phyloP scores from a whole-genome alignment of 495 filamentous ascomycete species.

The Penicillium fimorum region DNA sequence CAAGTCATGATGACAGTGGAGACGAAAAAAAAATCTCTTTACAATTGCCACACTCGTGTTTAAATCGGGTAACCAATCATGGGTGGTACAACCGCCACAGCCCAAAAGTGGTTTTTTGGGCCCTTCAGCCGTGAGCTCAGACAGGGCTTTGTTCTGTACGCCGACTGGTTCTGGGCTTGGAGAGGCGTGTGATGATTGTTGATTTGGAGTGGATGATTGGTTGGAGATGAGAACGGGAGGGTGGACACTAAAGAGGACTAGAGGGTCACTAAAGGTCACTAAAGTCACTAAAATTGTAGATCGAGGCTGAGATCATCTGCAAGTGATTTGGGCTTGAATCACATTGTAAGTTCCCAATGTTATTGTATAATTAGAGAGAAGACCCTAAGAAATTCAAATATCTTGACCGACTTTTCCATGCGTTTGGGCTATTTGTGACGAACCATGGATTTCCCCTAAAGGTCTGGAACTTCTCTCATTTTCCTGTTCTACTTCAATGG shows the following conservation, averaged over 20 bases:
- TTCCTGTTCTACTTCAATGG: too few relatives aligned
- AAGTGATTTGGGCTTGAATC: background rate
- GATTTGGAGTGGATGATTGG: background rate
- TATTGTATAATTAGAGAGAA: too few relatives aligned
- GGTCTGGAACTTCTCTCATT: background rate
- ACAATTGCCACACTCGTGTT: background rate
- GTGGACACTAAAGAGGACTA: background rate
- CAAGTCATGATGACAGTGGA: background rate
- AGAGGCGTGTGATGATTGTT: conserved; percentile 7
- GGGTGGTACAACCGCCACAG: background rate
- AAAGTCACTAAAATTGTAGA: background rate
- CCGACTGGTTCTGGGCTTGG: conserved; percentile 19
- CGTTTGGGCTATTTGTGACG: too few relatives aligned
- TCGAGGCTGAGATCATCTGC: conserved; percentile 1
- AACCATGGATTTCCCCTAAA: conserved; percentile 2
- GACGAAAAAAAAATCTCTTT: background rate
- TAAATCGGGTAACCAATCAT: conserved; percentile 12
- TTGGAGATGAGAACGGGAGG: background rate
- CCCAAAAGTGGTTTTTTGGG: background rate
- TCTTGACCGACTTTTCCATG: conserved; percentile 3
- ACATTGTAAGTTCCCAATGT: too few relatives aligned
- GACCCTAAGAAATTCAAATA: too few relatives aligned
- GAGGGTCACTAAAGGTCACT: background rate
- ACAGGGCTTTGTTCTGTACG: conserved; percentile 17
- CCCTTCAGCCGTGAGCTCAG: conserved; percentile 19